Conservation (phyloP, 2,329 filamentous ascomycete species). For the Periconia macrospinosa region DNA sequence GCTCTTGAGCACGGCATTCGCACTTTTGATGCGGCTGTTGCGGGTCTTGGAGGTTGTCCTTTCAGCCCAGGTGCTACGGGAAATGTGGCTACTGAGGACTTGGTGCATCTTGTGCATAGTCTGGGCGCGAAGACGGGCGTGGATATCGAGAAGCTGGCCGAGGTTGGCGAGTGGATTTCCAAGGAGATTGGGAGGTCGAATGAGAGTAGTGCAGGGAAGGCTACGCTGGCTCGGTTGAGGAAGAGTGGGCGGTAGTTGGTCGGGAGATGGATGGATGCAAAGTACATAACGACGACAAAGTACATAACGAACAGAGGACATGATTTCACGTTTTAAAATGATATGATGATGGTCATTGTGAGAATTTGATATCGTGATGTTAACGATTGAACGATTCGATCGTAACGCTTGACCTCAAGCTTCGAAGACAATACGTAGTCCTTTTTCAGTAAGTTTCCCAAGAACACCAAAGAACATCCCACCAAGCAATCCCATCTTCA, state of each 20-base stretch:
- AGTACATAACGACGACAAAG: background rate
- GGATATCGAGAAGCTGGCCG: conserved; percentile 39
- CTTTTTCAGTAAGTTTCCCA: too few relatives aligned
- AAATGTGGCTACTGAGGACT: conserved; percentile 82
- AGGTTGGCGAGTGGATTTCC: conserved; percentile 45
- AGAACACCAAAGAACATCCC: too few relatives aligned
- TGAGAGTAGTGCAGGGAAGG: conserved; percentile 45
- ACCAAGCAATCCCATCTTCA: too few relatives aligned
- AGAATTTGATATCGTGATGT: too few relatives aligned
- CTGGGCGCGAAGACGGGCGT: conserved; percentile 76
- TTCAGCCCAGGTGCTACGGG: conserved; percentile 85
- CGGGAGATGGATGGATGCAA: too few relatives aligned
- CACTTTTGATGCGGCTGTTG: conserved; percentile 79
- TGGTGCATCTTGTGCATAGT: conserved; percentile 75
- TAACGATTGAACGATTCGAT: too few relatives aligned
- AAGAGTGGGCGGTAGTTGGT: conserved; percentile 10
- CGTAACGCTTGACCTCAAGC: too few relatives aligned
- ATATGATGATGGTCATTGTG: too few relatives aligned
- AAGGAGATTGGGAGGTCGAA: conserved; percentile 37
- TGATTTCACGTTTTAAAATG: background rate
- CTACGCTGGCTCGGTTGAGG: conserved; percentile 34
- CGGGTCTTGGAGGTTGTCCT: conserved; percentile 80
- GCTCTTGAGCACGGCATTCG: conserved; percentile 76
- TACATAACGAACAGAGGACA: background rate
- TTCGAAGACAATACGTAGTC: too few relatives aligned